A percentile compares a stretch with the other conserved stretches of the same genome.
Conservation (phyloP, 495 filamentous ascomycete species). For the Articulospora tetracladia region DNA sequence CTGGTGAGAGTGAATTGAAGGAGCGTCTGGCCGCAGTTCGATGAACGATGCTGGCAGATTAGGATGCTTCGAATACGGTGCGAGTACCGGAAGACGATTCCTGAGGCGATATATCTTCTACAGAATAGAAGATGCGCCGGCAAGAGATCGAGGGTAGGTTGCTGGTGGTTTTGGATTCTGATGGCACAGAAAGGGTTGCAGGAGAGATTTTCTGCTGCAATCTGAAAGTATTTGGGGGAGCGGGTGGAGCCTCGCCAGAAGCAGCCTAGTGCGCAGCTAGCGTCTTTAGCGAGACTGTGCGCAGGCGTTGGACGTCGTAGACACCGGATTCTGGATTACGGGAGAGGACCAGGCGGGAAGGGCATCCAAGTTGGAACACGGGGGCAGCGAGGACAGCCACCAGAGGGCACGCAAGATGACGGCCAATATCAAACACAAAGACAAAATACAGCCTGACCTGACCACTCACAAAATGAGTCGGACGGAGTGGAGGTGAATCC, state of each 20-base stretch:
- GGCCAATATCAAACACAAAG: too few relatives aligned
- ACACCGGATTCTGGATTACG: neutral
- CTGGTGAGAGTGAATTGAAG: constrained; percentile 18
- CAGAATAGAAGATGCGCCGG: constrained; percentile 27
- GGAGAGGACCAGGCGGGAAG: neutral
- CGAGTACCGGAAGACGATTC: constrained; percentile 20
- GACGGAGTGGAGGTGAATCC: too few relatives aligned
- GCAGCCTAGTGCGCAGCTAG: neutral
- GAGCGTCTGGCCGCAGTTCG: constrained; percentile 18
- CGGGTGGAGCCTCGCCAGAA: neutral
- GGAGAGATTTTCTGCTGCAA: constrained; percentile 3
- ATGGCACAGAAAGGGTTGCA: constrained; percentile 1
- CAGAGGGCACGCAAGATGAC: too few relatives aligned
- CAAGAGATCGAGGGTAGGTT: neutral
- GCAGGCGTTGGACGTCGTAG: neutral
- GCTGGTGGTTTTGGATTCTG: constrained; percentile 4
- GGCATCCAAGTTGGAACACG: too few relatives aligned
- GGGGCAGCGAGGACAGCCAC: too few relatives aligned
- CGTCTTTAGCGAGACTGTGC: neutral
- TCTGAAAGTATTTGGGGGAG: neutral
- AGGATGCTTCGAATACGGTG: constrained; percentile 11
- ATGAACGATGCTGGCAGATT: constrained; percentile 13
- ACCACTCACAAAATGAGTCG: too few relatives aligned
- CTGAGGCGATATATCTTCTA: constrained; percentile 23
- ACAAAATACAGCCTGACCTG: too few relatives aligned